These are phyloP conservation scores for Endogone sp. DNA, from an alignment of 192 early-diverging fungal species.

Conservation along the genomic window DNA sequence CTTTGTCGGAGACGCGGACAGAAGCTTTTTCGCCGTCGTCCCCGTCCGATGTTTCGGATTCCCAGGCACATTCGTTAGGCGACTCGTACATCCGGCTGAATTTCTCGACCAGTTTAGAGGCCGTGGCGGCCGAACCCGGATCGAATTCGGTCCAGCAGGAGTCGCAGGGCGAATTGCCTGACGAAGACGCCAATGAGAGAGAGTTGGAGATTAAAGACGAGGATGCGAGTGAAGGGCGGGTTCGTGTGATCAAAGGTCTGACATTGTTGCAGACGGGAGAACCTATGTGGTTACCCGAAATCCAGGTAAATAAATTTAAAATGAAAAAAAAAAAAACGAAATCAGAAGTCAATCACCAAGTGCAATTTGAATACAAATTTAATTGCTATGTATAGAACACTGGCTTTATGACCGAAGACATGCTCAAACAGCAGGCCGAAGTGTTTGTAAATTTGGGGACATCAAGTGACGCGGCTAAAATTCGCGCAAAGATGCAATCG, in stretches of 20 bases:
- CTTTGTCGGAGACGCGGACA: background rate
- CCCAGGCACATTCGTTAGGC: constrained; percentile 27
- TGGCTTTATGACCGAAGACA: constrained; percentile 85
- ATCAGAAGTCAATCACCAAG: too few species aligned
- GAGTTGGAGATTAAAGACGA: constrained; percentile 34
- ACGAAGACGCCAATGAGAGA: constrained; percentile 12
- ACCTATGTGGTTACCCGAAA: constrained; percentile 64
- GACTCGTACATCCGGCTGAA: constrained; percentile 52
- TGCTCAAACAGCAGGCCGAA: constrained; percentile 76
- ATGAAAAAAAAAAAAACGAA: background rate
- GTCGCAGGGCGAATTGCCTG: constrained; percentile 4
- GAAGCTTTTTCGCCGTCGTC: constrained; percentile 15
- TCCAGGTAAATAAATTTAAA: constrained; percentile 40
- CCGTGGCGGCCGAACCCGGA: constrained; percentile 23
- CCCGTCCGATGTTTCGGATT: constrained; percentile 16
- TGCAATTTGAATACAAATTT: too few species aligned
- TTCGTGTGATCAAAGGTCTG: constrained; percentile 37
- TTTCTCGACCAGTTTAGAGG: constrained; percentile 42
- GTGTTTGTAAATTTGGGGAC: constrained; percentile 76
- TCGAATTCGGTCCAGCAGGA: constrained; percentile 11
- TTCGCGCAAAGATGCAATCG: constrained; percentile 75
- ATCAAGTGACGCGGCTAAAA: constrained; percentile 61
- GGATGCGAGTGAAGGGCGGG: constrained; percentile 44
- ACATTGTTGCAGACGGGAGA: constrained; percentile 53
- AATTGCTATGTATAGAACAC: too few species aligned